phyloP scores from a whole-genome alignment of 1,284 basidiomycete species.

The Ceratobasidium theobromae region DNA sequence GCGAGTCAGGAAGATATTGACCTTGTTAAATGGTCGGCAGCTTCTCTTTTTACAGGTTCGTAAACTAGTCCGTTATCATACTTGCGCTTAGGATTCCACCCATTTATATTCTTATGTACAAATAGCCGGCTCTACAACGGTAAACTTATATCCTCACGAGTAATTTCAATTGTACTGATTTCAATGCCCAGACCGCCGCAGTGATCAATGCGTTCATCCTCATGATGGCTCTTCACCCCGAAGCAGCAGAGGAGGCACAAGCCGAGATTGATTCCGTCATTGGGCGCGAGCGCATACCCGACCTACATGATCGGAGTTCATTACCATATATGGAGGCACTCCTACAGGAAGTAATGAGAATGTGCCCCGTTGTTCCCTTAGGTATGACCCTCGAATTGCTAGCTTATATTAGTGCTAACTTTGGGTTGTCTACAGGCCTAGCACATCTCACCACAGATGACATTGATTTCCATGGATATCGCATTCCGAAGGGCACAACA shows the following conservation, averaged over 20 bases:
- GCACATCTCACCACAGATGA: not conserved
- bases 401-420: not conserved
- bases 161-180: no score
- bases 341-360: constrained; percentile 33
- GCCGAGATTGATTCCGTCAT: constrained; percentile 29
- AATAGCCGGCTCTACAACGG: no score
- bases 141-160: no score
- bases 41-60: no score
- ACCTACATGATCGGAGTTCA: not conserved
- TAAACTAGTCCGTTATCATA: no score
- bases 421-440: not conserved
- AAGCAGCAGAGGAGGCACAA: not conserved
- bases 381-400: not conserved
- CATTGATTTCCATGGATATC: constrained; percentile 15
- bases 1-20: constrained; percentile 7
- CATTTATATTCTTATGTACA: no score
- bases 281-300: constrained; percentile 20
- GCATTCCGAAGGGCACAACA: constrained; percentile 1
- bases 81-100: no score
- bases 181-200: no score
- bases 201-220: constrained; percentile 6
- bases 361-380: not conserved
- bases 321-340: constrained; percentile 36
- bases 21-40: constrained; percentile 12
- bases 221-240: constrained; percentile 29